Evolutionary conservation across 192 early-diverging fungal species (phyloP).

Genomic region (Chytriomyces confervae): DNA sequence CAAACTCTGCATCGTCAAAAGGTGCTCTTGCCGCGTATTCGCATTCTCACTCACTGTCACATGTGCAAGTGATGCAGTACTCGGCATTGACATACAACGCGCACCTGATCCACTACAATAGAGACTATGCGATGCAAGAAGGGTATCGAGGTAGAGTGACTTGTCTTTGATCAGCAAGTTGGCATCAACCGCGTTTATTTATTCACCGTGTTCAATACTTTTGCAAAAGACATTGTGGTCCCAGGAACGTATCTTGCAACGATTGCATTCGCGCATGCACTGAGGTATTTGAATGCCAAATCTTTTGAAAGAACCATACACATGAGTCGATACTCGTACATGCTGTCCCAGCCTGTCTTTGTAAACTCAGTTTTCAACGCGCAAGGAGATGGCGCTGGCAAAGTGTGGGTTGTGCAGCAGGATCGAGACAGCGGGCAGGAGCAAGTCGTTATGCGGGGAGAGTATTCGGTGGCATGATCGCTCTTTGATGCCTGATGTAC

Average conservation of each 20-base stretch:
- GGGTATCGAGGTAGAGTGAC: neutral
- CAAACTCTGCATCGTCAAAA: no score
- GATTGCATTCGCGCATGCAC: neutral
- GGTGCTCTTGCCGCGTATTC: no score
- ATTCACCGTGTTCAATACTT: neutral
- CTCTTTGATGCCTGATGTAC: no score
- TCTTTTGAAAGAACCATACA: neutral
- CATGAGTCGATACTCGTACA: neutral
- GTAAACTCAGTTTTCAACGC: neutral
- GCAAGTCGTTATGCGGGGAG: no score
- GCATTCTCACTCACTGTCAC: no score
- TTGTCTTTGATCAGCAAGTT: neutral
- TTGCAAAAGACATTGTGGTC: neutral
- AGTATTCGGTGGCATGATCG: no score
- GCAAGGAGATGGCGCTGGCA: neutral
- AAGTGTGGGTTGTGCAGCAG: neutral
- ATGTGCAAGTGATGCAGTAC: constrained; percentile 54
- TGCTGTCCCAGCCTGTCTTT: neutral
- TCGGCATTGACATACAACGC: constrained; percentile 91
- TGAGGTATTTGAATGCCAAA: neutral
- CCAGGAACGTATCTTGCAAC: constrained; percentile 14
- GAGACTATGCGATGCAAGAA: constrained; percentile 57
- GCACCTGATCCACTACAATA: constrained; percentile 89
- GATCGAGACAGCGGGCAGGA: no score
- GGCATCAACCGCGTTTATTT: no score